Base-by-base conservation (phyloP, 2,329 filamentous ascomycete genomes). In the Colletotrichum siamense region DNA sequence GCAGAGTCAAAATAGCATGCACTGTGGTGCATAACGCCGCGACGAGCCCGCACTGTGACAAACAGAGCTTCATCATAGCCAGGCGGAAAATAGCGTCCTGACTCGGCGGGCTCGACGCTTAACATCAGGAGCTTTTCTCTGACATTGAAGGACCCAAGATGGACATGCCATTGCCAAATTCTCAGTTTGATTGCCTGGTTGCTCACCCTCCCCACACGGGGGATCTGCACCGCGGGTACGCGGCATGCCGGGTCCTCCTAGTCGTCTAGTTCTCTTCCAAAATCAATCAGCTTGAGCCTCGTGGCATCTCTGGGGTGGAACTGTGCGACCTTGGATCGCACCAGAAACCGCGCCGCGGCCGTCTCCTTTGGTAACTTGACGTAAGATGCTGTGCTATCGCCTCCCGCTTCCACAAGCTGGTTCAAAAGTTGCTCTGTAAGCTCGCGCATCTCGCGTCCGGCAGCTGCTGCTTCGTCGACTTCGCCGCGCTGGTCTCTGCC, bases 251-350 rank as follows among this genome's bases (percentile, higher is more conserved):
- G 62, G 75, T 32, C 44, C 8, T 44, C 62, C 79, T 85, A 92
- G 80, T 89, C 88, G 65, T 92, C 91, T 77, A 94, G 81, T 78
- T 93, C 92, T 74, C 90, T 89, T 18, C 92, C 92, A 86, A 93
- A 94, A 82, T 94, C 92, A 63, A 94, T 84, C 63, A 94, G 82
- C 66, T 90, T 88, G 68, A 94, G 83, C 81, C 85, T 88, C 57
- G 86, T 90, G 16, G 92, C 91, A 83, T 94, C 92, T 77, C 87
- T 90, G 5, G 91, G 92, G 79, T 94, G 92, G 79, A 94, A 93
- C 79, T 92, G 89, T 5, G 92, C 92, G 55, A 93, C 92, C 80
- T 93, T 93, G 49, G 91, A 92, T 71, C 92, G 85, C 39, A 94
- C 91, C 26, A 94, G 85, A 79, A 94, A 94, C 77, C 92, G 88